Base-by-base conservation (phyloP, 2,329 filamentous ascomycete genomes). In the Nothomitra cinnamomea region DNA sequence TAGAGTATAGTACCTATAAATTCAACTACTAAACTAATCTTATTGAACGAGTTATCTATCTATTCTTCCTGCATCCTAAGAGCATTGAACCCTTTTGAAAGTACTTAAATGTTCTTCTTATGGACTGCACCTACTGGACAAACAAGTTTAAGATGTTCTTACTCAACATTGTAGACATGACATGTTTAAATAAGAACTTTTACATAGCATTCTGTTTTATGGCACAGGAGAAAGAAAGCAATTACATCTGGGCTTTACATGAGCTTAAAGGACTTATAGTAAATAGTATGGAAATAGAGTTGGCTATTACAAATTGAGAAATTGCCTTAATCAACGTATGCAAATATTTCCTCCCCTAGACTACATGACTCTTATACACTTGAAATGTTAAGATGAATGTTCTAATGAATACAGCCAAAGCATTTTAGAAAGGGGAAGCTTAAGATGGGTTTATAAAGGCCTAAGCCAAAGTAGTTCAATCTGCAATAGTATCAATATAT, bases 331-430 rank as follows among this genome's bases (percentile, higher is more conserved):
- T 52, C 2, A 41, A 40, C 13, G 50, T 32, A 1, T 19, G 22
- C 3, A 19, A 2, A 7, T 2, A 22, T 2, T 28, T 52, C 12
- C 40, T 52, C n/a, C 50, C 36, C 1, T 19, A 17, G 22, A 5
- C 10, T 42, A 13, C 8, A 13, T 12, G 15, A 10, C 35, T 24
- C 10, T 4, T 52, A 1, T 52, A 32, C 17, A 41, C 38, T 22
- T 52, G 35, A 32, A 15, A 52, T 2, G 13, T 52, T 13, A 10
- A 52, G 19, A 52, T 36, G 19, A 52, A 52, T 43, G 13, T 52
- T 22, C 28, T 41, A 1, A 32, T 28, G 5, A 3, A 52, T 22
- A 5, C 35, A 17, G 15, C 50, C n/a, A 28, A 13, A 24, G 15
- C 21, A 12, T 17, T 51, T 36, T 21, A 21, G 17, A n/a, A 36